Evolutionary conservation across 768 basidiomycete species (phyloP).

Genomic region (Cantharellus cinnabarinus): DNA sequence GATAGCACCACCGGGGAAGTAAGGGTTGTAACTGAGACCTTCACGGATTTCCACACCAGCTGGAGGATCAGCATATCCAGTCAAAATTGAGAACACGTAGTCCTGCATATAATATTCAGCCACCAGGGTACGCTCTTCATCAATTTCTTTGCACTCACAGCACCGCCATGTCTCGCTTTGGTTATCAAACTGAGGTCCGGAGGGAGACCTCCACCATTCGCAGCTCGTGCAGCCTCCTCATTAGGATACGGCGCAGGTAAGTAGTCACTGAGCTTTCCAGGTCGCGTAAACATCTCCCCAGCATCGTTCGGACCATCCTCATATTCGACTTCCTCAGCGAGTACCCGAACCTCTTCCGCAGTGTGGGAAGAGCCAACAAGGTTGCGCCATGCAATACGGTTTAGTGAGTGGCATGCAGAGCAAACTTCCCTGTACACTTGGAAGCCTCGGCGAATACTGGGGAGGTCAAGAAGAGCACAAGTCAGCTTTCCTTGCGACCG

Average conservation of each 20-base stretch:
- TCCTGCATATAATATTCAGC: slow-evolving; percentile 31
- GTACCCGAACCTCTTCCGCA: slow-evolving; percentile 64
- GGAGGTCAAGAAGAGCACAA: neutral
- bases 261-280: slow-evolving; percentile 96
- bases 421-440: slow-evolving; percentile 98
- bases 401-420: slow-evolving; percentile 94
- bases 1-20: slow-evolving; percentile 97
- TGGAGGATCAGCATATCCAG: slow-evolving; percentile 91
- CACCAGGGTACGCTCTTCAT: neutral
- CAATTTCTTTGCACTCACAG: slow-evolving; percentile 35
- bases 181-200: slow-evolving; percentile 93
- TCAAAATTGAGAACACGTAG: slow-evolving; percentile 91
- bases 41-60: slow-evolving; percentile 89
- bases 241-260: slow-evolving; percentile 90
- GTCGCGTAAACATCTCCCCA: slow-evolving; percentile 97
- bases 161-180: slow-evolving; percentile 94
- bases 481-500: neutral
- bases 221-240: slow-evolving; percentile 88
- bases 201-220: slow-evolving; percentile 86
- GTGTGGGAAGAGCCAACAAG: slow-evolving; percentile 95
- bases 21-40: slow-evolving; percentile 98
- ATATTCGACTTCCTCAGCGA: slow-evolving; percentile 97
- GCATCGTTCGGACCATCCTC: slow-evolving; percentile 83
- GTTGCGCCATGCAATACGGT: slow-evolving; percentile 99
- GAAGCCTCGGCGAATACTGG: slow-evolving; percentile 84